Evolutionary conservation across 352 stramenopile genomes (phyloP), one percentile per base, ranked within the genome.

Genomic region (Phytophthora capsici): DNA sequence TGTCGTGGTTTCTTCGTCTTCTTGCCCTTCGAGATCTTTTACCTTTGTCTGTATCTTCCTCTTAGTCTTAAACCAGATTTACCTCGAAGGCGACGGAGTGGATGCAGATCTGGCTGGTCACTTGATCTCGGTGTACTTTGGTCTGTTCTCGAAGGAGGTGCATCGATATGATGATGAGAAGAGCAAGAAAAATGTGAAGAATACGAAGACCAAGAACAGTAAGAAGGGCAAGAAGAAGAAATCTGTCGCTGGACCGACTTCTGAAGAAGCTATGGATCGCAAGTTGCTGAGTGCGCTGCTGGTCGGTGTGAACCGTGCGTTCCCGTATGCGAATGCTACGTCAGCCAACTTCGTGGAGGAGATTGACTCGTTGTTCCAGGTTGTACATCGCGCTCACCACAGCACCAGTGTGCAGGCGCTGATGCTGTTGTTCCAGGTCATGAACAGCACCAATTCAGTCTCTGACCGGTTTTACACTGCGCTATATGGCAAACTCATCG

Each of bases 71-170:
- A n/a, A n/a, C n/a, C 89, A 96, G 54, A 84, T 96, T 34, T 90
- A 91, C 55, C 66, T 96, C 13, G 73, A 86, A 47, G 71, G 82
- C 49, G 64, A 71, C 19, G 75, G 77, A 43, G 81, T 81, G 13
- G 88, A 94, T 55, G 66, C 73, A 8, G 73, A 83, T 17, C 68
- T 98, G 7, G 91, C 91, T 13, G 74, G 73, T n/a, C n/a, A n/a
- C n/a, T n/a, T n/a, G n/a, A n/a, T n/a, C n/a, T n/a, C n/a, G 14
- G 98, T 98, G 7, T 99, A 99, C 80, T 98, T 99, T 73, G 91
- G 88, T 10, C 71, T 99, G 7, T 99, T 99, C 76, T 96, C 98
- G 25, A 96, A 97, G 62, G 89, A 96, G 46, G 79, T 99, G 40
- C 75, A 90, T 34, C 73, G 63, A n/a, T 66, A 79, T 36, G 76